Base-by-base conservation (phyloP, 805 yeast species). In the Myxozyma vanderwaltii region DNA sequence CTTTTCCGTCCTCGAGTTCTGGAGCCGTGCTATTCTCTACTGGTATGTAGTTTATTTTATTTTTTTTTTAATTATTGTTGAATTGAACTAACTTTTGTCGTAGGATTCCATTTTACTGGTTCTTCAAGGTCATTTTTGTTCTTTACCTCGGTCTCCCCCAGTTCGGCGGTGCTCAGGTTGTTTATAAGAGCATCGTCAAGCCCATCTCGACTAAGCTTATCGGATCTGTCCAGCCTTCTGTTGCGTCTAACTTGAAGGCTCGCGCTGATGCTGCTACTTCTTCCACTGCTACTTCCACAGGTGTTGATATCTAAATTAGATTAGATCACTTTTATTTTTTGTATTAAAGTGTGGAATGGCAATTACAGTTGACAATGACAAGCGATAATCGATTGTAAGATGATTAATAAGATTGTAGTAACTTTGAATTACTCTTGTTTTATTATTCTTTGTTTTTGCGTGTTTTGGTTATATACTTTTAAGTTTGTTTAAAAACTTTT, bases 11-110 rank as follows among this genome's bases (percentile, higher is more conserved):
- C 73, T 90, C 70, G 99, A 94, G 79, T 94, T 90, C 82, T 94
- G 97, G 98, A 86, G 96, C 55, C 83, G 85, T 70, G 87, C 97
- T 38, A 86, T 94, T 69, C 80, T 92, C 60, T 91, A 91, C 82
- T 89, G 97, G 96, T 59, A 23, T 41, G 21, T 29, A 13, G 17
- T 24, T 13, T 23, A 10, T 24, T 33, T 38, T 4, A 10, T 15
- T 35, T 3, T n/a, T 17, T 19, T 35, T 24, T 13, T 21, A 1
- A 5, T 15, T 1, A 2, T 2, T 17, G 41, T 33, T 38, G 35
- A 10, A 4, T 7, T n/a, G n/a, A 31, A 15, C 54, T 51, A 38
- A 38, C 24, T 0, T 4, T 1, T 17, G 21, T 15, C 12, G n/a
- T n/a, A 51, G 56, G 65, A 77, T 94, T 67, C 99, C 99, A 70